Percentiles rank a stretch among this genome's conserved stretches.
Conservation (phyloP, 1,284 basidiomycete genomes). For the Puccinia horiana region DNA sequence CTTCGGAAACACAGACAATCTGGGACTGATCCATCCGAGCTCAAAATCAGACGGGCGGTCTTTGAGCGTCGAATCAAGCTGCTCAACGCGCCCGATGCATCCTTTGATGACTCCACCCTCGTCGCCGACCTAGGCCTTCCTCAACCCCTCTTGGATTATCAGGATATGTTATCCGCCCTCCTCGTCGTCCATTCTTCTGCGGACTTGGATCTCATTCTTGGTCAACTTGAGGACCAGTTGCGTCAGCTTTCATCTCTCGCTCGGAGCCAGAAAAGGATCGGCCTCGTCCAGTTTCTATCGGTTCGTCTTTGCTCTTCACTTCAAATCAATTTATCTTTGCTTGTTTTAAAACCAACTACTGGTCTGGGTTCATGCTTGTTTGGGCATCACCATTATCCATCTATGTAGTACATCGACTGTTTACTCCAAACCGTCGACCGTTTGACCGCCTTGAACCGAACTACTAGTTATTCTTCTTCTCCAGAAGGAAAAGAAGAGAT, state of each 20-base stretch:
- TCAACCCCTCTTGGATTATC: neutral
- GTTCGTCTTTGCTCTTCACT: neutral
- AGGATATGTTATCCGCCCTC: neutral
- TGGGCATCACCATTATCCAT: too few species aligned
- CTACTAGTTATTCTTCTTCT: too few species aligned
- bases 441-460: neutral
- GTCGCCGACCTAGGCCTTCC: neutral
- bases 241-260: neutral
- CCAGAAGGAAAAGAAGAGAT: neutral
- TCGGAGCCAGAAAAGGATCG: neutral
- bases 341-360: neutral
- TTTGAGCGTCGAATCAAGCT: conserved; percentile 38
- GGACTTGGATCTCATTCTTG: neutral
- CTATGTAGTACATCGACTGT: neutral
- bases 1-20: neutral
- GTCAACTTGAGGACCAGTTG: neutral
- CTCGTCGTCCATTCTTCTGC: neutral
- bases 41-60: neutral
- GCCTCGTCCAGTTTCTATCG: neutral
- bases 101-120: conserved; percentile 23
- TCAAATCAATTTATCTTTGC: neutral
- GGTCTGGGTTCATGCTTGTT: neutral
- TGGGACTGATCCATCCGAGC: neutral
- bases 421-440: neutral
- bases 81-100: neutral